Evolutionary conservation across 495 filamentous ascomycete species (phyloP), one percentile per base, ranked within the genome.

Genomic region (Xylaria venustula): DNA sequence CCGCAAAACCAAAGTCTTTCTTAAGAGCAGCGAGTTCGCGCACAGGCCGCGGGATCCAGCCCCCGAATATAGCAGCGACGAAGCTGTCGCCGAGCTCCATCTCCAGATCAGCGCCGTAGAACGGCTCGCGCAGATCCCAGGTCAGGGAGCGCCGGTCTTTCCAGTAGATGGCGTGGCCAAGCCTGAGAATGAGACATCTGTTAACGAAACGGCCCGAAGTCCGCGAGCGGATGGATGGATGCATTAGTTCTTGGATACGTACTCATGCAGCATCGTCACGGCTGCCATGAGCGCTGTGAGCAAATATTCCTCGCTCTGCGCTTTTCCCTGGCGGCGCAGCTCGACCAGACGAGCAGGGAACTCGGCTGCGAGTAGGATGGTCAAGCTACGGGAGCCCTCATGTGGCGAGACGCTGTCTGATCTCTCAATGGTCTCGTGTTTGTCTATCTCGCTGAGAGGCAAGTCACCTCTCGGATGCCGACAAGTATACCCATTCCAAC

Each of bases 81-180:
- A 76, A 76, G 60, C 69, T 74, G 40, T 77, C 72, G 22, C 73
- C 75, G 12, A 77, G 66, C 54, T 77, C 75, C 73, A 76, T 77
- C 48, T 77, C 69, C 4, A 77, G 62, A 37, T 76, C 73, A 4
- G 58, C 65, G 17, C 73, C 75, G 54, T 74, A 77, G 58, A 67
- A 77, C 0, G 75, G 75, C 51, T 77, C 75, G 5, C 60, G 67
- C 37, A 77, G 59, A 19, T 65, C 61, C 20, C 57, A 50, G 37
- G 69, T 74, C 11, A 71, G 53, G 15, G 73, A 66, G 2, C 75
- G 69, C 8, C 67, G 60, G 51, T 77, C 70, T 53, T 65, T 65
- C 75, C 75, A 75, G 66, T 77, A 77, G 25, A 71, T 58, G 12
- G 63, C 73, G 48, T 77, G 75, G 0, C 72, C 75, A 11, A 76